A percentile compares a stretch with the other conserved stretches of the same genome.
Evolutionary conservation across 192 early-diverging fungal species (phyloP).

Genomic region (Chytriomyces hyalinus): DNA sequence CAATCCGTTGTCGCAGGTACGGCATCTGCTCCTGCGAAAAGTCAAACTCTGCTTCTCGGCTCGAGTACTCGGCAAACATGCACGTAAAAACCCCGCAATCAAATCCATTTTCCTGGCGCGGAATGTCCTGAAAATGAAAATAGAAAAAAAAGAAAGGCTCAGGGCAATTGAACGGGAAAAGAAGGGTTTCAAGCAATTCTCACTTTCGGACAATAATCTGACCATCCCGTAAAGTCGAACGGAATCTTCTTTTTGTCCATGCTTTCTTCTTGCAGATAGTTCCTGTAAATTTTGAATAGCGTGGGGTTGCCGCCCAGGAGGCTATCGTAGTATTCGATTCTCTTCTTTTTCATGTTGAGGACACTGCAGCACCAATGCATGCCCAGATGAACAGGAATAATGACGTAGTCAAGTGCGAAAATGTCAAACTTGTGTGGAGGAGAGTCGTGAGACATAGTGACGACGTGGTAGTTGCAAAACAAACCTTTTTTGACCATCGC

Average conservation of each 20-base stretch:
- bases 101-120: slow-evolving; percentile 82
- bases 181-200: neutral
- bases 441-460: slow-evolving; percentile 23
- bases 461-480: neutral
- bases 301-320: slow-evolving; percentile 67
- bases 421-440: slow-evolving; percentile 55
- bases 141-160: neutral
- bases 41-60: slow-evolving; percentile 65
- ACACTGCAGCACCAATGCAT: slow-evolving; percentile 75
- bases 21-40: slow-evolving; percentile 80
- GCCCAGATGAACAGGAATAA: slow-evolving; percentile 85
- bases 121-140: slow-evolving; percentile 65
- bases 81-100: slow-evolving; percentile 96
- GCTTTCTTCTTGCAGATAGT: slow-evolving; percentile 75
- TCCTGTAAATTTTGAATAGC: slow-evolving; percentile 59
- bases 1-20: slow-evolving; percentile 72
- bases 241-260: slow-evolving; percentile 70
- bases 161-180: neutral
- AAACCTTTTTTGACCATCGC: slow-evolving; percentile 79
- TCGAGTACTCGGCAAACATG: slow-evolving; percentile 80
- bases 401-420: slow-evolving; percentile 76
- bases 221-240: slow-evolving; percentile 74
- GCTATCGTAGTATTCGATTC: slow-evolving; percentile 84
- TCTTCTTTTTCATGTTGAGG: slow-evolving; percentile 65
- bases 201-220: slow-evolving; percentile 58